Evolutionary conservation across 73 alveolate species (phyloP).

Genomic region (Paramecium tetraurelia): DNA sequence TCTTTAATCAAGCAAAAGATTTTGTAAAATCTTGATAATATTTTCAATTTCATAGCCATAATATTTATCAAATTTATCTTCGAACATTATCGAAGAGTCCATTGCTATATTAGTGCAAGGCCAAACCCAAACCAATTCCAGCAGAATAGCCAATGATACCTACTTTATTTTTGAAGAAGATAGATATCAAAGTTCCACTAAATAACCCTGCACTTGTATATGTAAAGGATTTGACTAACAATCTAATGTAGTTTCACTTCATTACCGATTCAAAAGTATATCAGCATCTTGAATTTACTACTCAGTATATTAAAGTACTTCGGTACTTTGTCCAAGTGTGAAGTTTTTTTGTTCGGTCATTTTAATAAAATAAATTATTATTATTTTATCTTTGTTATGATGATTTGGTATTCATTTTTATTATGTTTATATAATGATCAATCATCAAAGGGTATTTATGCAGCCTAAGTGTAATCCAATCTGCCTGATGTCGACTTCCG

Average conservation of each 20-base stretch:
- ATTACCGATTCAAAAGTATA: neutral
- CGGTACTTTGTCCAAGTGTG: neutral
- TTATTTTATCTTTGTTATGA: neutral
- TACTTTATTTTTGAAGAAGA: conserved; percentile 20
- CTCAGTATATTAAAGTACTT: neutral
- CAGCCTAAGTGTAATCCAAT: conserved; percentile 48
- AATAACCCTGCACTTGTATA: neutral
- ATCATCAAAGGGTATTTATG: neutral
- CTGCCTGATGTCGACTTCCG: conserved; percentile 9
- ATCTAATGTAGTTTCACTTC: neutral
- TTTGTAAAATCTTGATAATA: no score
- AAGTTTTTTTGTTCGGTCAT: neutral
- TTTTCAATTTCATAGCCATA: neutral
- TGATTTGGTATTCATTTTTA: neutral
- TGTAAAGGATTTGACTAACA: neutral
- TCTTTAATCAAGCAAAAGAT: no score
- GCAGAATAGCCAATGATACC: neutral
- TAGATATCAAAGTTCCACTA: neutral
- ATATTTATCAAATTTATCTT: neutral
- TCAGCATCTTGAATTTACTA: conserved; percentile 10
- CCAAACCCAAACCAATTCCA: conserved; percentile 25
- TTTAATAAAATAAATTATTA: neutral
- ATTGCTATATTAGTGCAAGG: neutral
- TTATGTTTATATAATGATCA: neutral
- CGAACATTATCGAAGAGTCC: neutral